phyloP scores from a whole-genome alignment of 2,329 filamentous ascomycete genomes.

The Aspergillus thermomutatus region DNA sequence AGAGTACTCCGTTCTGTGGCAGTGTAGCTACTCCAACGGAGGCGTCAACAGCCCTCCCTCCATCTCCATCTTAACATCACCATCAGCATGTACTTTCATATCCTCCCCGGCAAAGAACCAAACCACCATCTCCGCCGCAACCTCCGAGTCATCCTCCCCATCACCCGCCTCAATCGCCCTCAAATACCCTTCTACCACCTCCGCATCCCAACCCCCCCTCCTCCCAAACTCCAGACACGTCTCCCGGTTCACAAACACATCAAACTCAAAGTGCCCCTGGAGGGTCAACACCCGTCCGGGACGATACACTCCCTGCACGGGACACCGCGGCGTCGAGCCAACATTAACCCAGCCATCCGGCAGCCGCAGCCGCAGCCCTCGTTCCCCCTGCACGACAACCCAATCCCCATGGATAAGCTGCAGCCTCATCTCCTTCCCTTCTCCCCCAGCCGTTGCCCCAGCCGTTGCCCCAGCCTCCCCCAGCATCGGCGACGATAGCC shows the following conservation, averaged over 20 bases:
- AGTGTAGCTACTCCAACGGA: not conserved
- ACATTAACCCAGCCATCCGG: conserved; percentile 20
- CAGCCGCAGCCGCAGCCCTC: no score
- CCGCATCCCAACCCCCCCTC: conserved; percentile 2
- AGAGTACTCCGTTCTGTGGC: no score
- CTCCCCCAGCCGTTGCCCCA: no score
- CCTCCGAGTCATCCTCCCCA: conserved; percentile 2
- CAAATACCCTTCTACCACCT: not conserved
- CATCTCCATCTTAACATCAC: not conserved
- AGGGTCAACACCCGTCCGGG: conserved; percentile 21
- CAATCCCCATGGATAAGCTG: conserved; percentile 35
- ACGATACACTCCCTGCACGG: conserved; percentile 21
- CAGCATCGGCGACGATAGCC: not conserved
- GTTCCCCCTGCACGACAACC: conserved; percentile 21
- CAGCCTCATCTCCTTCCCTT: conserved; percentile 18
- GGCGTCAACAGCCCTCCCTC: not conserved
- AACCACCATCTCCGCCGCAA: not conserved
- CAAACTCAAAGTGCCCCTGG: conserved; percentile 27
- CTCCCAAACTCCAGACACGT: conserved; percentile 19
- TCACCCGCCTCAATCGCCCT: not conserved
- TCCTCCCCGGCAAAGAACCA: not conserved
- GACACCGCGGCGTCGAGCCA: conserved; percentile 17
- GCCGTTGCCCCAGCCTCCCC: no score
- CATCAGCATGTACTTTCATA: not conserved
- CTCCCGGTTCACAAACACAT: conserved; percentile 19